Percentiles rank a stretch among this genome's conserved stretches.
Conservation (phyloP, 441 rosid genomes). For the Brassica balearica region DNA sequence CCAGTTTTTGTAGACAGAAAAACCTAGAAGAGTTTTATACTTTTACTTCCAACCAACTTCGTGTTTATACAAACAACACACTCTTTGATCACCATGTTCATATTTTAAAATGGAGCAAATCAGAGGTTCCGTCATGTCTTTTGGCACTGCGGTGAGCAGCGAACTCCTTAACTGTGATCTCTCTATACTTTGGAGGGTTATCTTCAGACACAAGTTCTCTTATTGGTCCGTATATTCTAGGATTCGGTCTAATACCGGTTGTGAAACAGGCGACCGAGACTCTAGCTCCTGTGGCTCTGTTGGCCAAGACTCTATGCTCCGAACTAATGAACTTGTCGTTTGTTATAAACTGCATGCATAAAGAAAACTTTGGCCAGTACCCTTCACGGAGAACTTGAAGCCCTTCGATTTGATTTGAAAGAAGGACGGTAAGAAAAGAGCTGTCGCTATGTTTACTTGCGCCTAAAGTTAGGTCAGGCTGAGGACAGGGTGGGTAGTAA, state of each 20-base stretch:
- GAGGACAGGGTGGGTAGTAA: conserved; percentile 44
- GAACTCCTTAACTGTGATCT: conserved; percentile 48
- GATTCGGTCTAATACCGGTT: conserved; percentile 28
- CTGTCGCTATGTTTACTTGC: conserved; percentile 39
- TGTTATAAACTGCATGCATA: conserved; percentile 46
- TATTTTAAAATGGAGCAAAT: conserved; percentile 54
- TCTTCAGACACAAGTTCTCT: conserved; percentile 63
- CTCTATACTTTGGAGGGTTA: conserved; percentile 59
- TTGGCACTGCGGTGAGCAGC: conserved; percentile 38
- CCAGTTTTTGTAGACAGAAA: not conserved
- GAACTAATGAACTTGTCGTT: conserved; percentile 60
- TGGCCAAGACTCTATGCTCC: conserved; percentile 61
- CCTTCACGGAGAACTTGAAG: conserved; percentile 37
- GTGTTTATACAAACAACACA: no score
- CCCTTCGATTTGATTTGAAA: conserved; percentile 37
- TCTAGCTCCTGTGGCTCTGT: conserved; percentile 51
- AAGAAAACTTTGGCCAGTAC: conserved; percentile 12
- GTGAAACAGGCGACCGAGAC: conserved; percentile 62
- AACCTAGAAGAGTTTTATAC: not conserved
- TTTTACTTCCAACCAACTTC: no score
- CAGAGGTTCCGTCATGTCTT: conserved; percentile 57
- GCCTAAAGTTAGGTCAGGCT: conserved; percentile 45
- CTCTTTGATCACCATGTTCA: conserved; percentile 32
- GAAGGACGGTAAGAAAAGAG: conserved; percentile 39
- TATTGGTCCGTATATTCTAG: conserved; percentile 59